Evolutionary conservation across 805 yeast species (phyloP), one percentile per base, ranked within the genome.

Genomic region (Myxozyma kluyveri): DNA sequence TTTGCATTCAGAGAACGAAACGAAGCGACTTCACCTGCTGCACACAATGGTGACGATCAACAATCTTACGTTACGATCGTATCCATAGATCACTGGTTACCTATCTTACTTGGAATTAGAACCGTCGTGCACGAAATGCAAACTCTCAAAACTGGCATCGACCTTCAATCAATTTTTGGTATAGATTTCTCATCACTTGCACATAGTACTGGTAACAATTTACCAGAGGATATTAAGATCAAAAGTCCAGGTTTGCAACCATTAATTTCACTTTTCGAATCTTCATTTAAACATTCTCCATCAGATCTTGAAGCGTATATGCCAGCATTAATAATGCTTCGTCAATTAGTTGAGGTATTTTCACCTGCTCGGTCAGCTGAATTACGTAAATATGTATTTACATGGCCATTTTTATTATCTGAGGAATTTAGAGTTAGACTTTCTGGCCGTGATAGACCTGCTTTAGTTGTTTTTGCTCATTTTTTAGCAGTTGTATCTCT

Each of bases 91-190:
- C 47, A 53, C 5, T 56, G 60, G 60, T 40, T 56, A 27, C 60
- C 60, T 23, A 32, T 56, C 17, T 37, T 56, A 26, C 49, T 56
- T 3, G 60, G 60, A 3, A 52, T 56, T 19, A 42, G 60, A 5
- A 49, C 60, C 2, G 60, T 56, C 3, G 60, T 56, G 31, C 54
- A 54, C 33, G 60, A 56, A 41, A 56, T 56, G 60, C 40, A 26
- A 24, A 49, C 42, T 7, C 21, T 33, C 29, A 52, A 47, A 17
- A 47, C 56, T 14, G 59, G 59, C 19, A 29, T 45, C 26, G 57
- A 56, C 47, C 37, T 54, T 38, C 55, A 49, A 24, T 54, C 59
- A 7, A 42, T 54, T 19, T 51, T 54, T 27, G 59, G 56, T 22
- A 54, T 54, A 31, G 55, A 56, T 26, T 54, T 56, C 36, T 21